Conservation (phyloP, 257 asterid genomes). For the Nyctanthes arbortristis region DNA sequence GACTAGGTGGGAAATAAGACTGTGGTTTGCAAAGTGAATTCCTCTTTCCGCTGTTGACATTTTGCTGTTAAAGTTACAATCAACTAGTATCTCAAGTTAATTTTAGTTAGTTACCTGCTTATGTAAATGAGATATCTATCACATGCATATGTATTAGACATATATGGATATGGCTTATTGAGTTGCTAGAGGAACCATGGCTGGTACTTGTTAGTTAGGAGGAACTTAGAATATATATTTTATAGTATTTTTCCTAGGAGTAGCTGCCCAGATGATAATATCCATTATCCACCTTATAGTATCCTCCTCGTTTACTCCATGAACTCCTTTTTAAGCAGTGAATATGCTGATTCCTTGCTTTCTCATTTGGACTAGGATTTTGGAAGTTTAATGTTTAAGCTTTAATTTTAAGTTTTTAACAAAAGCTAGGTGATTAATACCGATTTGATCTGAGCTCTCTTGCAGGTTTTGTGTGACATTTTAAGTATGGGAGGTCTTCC, state of each 20-base stretch:
- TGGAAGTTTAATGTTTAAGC: conserved; percentile 7
- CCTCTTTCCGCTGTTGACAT: background rate
- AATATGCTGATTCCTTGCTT: conserved; percentile 2
- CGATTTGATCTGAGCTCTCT: no score
- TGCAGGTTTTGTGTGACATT: conserved; percentile 95
- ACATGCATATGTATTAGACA: background rate
- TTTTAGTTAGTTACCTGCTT: background rate
- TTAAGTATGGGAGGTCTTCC: conserved; percentile 95
- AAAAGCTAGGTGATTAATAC: no score
- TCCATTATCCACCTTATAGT: background rate
- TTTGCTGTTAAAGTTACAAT: background rate
- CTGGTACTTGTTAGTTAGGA: background rate
- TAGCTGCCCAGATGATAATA: background rate
- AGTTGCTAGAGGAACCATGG: background rate
- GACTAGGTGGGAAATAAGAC: background rate
- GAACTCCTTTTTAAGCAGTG: conserved; percentile 3
- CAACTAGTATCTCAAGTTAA: no score
- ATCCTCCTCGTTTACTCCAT: background rate
- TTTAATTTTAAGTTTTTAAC: no score
- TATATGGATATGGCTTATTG: background rate
- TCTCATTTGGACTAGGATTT: conserved; percentile 16
- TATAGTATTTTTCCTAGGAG: background rate
- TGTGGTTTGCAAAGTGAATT: background rate
- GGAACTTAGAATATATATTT: background rate
- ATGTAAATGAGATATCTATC: background rate